Percentiles rank a stretch among this genome's conserved stretches.
Evolutionary conservation across 2,329 filamentous ascomycete species (phyloP).

Genomic region (Neofusicoccum sp.): DNA sequence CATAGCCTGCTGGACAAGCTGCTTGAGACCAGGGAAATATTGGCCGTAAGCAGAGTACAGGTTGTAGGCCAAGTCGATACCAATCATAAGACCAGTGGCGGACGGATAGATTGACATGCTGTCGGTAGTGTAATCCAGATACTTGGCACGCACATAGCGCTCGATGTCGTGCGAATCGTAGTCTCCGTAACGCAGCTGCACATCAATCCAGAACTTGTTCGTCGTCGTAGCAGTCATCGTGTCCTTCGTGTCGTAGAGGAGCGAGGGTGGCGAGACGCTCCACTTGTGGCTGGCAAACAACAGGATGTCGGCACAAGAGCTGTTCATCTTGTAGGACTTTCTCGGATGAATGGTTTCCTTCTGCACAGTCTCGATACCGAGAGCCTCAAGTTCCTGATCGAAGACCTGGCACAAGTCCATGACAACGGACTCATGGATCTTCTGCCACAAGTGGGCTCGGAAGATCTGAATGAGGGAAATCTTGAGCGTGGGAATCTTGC

Average conservation of each 20-base stretch:
- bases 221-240: constrained; percentile 90
- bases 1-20: constrained; percentile 96
- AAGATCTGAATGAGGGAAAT: constrained; percentile 99
- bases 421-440: constrained; percentile 97
- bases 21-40: constrained; percentile 97
- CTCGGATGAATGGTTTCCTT: constrained; percentile 98
- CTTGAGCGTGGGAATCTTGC: constrained; percentile 97
- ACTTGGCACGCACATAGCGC: constrained; percentile 95
- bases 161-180: constrained; percentile 99
- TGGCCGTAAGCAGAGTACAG: constrained; percentile 97
- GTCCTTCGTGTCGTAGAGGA: constrained; percentile 96
- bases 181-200: constrained; percentile 94
- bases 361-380: constrained; percentile 96
- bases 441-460: constrained; percentile 99
- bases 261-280: constrained; percentile 93
- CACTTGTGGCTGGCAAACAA: constrained; percentile 98
- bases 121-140: constrained; percentile 97
- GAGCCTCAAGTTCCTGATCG: constrained; percentile 91
- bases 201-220: constrained; percentile 99
- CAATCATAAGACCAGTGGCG: constrained; percentile 95
- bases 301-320: constrained; percentile 94
- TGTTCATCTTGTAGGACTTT: constrained; percentile 99
- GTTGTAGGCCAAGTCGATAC: constrained; percentile 97
- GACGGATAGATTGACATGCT: constrained; percentile 99
- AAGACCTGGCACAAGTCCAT: constrained; percentile 99